A percentile compares a stretch with the other conserved stretches of the same genome.
These are phyloP conservation scores for Boletus rubroflammeus DNA, from an alignment of 768 basidiomycete genomes.

Conservation along the genomic window DNA sequence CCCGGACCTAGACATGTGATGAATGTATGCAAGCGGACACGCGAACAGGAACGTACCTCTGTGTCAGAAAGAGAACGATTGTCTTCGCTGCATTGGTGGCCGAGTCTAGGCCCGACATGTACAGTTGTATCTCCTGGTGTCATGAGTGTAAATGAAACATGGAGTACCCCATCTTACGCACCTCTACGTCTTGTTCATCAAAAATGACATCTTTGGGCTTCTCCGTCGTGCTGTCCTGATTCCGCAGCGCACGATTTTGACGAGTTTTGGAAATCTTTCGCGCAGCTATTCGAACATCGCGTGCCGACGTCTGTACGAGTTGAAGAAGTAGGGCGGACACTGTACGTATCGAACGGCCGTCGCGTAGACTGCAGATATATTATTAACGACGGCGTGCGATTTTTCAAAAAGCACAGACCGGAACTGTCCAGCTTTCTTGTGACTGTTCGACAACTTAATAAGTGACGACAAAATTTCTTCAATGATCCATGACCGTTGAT, in stretches of 20 bases:
- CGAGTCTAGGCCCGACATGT: slow-evolving; percentile 70
- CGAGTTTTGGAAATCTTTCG: slow-evolving; percentile 58
- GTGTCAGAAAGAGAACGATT: slow-evolving; percentile 74
- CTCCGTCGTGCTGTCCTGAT: slow-evolving; percentile 58
- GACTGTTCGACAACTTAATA: slow-evolving; percentile 85
- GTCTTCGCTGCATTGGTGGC: slow-evolving; percentile 83
- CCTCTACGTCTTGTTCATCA: slow-evolving; percentile 67
- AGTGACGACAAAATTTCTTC: slow-evolving; percentile 91
- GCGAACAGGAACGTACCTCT: slow-evolving; percentile 39
- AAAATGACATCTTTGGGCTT: slow-evolving; percentile 51
- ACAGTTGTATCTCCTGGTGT: slow-evolving; percentile 64
- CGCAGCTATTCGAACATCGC: slow-evolving; percentile 76
- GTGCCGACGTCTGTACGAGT: slow-evolving; percentile 93
- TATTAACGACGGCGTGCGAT: not conserved
- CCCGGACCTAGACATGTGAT: slow-evolving; percentile 53
- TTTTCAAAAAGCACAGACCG: slow-evolving; percentile 45
- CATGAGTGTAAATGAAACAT: slow-evolving; percentile 1
- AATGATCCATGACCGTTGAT: slow-evolving; percentile 95
- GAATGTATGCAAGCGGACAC: not conserved
- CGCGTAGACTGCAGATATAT: slow-evolving; percentile 61
- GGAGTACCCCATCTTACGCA: slow-evolving; percentile 18
- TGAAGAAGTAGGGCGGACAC: slow-evolving; percentile 91
- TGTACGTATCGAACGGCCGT: slow-evolving; percentile 89
- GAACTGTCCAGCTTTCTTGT: slow-evolving; percentile 88
- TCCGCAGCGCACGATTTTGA: slow-evolving; percentile 56